Evolutionary conservation across 768 basidiomycete genomes (phyloP).

Genomic region (Russula abietina): DNA sequence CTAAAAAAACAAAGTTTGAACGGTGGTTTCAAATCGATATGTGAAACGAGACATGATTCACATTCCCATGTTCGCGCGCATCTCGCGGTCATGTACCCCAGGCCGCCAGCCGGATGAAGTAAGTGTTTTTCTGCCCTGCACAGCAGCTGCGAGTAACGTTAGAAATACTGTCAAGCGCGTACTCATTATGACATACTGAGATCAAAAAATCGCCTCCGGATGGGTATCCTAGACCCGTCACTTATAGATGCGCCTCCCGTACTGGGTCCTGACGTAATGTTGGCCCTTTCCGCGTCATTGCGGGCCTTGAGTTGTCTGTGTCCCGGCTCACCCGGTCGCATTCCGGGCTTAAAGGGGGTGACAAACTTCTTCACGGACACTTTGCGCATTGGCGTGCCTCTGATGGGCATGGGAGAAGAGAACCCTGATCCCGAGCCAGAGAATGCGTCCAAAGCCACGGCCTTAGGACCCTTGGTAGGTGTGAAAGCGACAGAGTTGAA

Average conservation of each 20-base stretch:
- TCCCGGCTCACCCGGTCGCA: slow-evolving; percentile 42
- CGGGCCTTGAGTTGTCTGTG: slow-evolving; percentile 25
- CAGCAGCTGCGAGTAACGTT: not conserved
- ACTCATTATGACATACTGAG: slow-evolving; percentile 6
- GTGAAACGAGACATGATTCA: slow-evolving; percentile 25
- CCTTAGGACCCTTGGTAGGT: not conserved
- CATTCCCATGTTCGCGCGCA: slow-evolving; percentile 50
- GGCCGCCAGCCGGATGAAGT: slow-evolving; percentile 47
- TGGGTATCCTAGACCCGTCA: not conserved
- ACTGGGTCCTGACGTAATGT: not conserved
- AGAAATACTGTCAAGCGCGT: not conserved
- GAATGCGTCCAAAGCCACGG: not conserved
- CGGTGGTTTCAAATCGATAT: not conserved
- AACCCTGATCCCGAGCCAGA: slow-evolving; percentile 2
- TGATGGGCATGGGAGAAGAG: slow-evolving; percentile 7
- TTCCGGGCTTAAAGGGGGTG: slow-evolving; percentile 53
- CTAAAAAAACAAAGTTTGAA: slow-evolving; percentile 12
- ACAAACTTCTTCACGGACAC: slow-evolving; percentile 38
- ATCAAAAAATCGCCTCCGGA: slow-evolving; percentile 17
- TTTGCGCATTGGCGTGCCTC: slow-evolving; percentile 10
- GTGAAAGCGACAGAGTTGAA: slow-evolving; percentile 6
- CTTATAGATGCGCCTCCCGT: not conserved
- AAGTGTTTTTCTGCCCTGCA: slow-evolving; percentile 40
- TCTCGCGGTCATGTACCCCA: slow-evolving; percentile 38
- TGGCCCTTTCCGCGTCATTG: not conserved